Evolutionary conservation across 306 rosid species (phyloP).

Genomic region (Echinosophora koreensis): DNA sequence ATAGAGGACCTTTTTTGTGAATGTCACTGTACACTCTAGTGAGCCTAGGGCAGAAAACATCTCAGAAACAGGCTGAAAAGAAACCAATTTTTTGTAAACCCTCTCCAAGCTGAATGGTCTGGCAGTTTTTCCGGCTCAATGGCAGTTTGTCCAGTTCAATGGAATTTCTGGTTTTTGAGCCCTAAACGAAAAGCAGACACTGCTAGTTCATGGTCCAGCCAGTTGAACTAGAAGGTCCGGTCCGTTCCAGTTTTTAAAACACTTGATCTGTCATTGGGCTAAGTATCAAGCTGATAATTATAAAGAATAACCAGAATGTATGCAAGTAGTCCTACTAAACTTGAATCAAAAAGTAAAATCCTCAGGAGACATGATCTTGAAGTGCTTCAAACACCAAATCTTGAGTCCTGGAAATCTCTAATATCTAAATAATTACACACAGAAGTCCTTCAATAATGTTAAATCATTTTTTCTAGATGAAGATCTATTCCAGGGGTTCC

Average conservation of each 20-base stretch:
- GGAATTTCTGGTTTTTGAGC: neutral
- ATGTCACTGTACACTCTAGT: neutral
- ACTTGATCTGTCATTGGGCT: neutral
- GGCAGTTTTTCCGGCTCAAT: neutral
- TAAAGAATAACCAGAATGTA: constrained; percentile 30
- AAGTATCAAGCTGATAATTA: constrained; percentile 20
- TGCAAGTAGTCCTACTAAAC: constrained; percentile 17
- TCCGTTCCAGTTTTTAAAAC: neutral
- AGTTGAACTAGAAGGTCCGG: neutral
- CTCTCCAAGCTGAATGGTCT: neutral
- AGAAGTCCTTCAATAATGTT: neutral
- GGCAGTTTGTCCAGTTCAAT: neutral
- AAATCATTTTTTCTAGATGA: constrained; percentile 35
- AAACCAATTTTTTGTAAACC: too few species aligned
- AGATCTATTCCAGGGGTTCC: constrained; percentile 16
- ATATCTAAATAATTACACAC: neutral
- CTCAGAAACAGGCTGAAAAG: neutral
- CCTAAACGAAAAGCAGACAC: neutral
- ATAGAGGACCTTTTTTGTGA: neutral
- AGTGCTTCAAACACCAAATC: constrained; percentile 25
- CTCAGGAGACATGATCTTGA: constrained; percentile 2
- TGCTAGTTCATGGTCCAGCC: neutral
- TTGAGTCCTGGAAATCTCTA: constrained; percentile 24
- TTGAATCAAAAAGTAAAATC: constrained; percentile 18
- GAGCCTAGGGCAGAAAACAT: neutral